These are phyloP conservation scores for Violaceomyces palustris DNA, from an alignment of 1,284 basidiomycete genomes.

Conservation along the genomic window DNA sequence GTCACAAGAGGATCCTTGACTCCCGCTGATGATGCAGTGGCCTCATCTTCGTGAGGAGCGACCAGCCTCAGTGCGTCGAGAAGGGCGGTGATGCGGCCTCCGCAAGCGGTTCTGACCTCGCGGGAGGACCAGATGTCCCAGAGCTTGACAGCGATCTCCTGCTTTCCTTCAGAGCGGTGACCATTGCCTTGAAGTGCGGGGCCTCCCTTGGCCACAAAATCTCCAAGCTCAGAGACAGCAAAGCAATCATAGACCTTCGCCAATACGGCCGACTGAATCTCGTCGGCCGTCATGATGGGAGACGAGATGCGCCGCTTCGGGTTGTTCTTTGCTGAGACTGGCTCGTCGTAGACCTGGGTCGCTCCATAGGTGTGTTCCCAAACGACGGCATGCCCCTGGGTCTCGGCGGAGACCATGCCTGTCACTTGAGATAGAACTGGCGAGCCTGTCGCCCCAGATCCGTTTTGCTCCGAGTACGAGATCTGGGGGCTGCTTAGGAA, in stretches of 20 bases:
- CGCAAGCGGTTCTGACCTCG: constrained; percentile 15
- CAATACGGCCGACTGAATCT: constrained; percentile 9
- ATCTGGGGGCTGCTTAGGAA: constrained; percentile 31
- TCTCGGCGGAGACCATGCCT: too few species aligned
- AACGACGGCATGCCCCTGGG: too few species aligned
- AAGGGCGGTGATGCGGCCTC: constrained; percentile 6
- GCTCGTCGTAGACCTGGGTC: neutral
- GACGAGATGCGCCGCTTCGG: too few species aligned
- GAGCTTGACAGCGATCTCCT: constrained; percentile 14
- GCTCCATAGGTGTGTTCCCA: neutral
- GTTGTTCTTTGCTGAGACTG: neutral
- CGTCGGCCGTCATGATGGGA: constrained; percentile 4
- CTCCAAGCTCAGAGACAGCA: too few species aligned
- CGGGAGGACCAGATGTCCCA: constrained; percentile 27
- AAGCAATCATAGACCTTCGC: too few species aligned
- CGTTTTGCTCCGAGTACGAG: too few species aligned
- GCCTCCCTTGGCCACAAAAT: too few species aligned
- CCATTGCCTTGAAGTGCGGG: too few species aligned
- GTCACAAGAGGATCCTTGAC: neutral
- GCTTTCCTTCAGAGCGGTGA: too few species aligned
- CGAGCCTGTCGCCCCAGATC: too few species aligned
- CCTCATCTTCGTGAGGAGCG: constrained; percentile 2
- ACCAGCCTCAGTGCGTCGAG: constrained; percentile 20
- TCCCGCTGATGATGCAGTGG: neutral
- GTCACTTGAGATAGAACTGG: too few species aligned